Evolutionary conservation across 352 stramenopile species (phyloP).

Genomic region (Hyaloperonospora brassicae): DNA sequence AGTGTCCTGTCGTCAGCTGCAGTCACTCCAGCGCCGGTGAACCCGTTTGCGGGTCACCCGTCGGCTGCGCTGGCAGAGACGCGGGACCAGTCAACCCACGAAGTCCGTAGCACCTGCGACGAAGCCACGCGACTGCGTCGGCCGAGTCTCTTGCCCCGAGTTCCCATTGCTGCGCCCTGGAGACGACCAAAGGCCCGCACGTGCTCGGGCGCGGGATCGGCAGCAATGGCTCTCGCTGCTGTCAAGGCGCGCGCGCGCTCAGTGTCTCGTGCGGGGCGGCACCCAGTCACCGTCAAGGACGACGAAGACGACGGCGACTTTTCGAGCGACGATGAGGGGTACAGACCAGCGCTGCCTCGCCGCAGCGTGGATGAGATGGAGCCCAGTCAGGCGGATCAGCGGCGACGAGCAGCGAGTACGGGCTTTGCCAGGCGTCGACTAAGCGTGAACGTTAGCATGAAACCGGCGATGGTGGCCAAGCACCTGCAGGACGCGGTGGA

Average conservation of each 20-base stretch:
- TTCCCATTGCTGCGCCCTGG: slow-evolving; percentile 18
- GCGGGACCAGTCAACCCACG: slow-evolving; percentile 4
- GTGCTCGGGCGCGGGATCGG: slow-evolving; percentile 27
- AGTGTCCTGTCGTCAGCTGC: slow-evolving; percentile 12
- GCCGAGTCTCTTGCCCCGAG: slow-evolving; percentile 17
- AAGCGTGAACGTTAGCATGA: slow-evolving; percentile 23
- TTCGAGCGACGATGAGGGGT: slow-evolving; percentile 54
- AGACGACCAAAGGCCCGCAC: slow-evolving; percentile 35
- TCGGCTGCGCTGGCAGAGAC: slow-evolving; percentile 5
- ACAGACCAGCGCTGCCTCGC: slow-evolving; percentile 23
- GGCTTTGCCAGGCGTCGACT: slow-evolving; percentile 28
- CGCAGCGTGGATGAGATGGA: slow-evolving; percentile 13
- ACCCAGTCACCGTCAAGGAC: slow-evolving; percentile 9
- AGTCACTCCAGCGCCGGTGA: slow-evolving; percentile 2
- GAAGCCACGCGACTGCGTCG: slow-evolving; percentile 4
- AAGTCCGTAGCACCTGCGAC: background rate
- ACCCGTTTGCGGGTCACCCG: slow-evolving; percentile 14
- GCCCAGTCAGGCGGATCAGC: slow-evolving; percentile 12
- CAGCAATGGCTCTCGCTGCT: slow-evolving; percentile 20
- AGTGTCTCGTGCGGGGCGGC: slow-evolving; percentile 18
- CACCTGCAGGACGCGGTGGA: slow-evolving; percentile 23
- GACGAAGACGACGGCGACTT: slow-evolving; percentile 44
- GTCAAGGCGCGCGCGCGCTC: slow-evolving; percentile 31
- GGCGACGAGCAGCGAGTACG: slow-evolving; percentile 25
- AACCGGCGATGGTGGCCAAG: slow-evolving; percentile 24